phyloP scores from a whole-genome alignment of 2,329 filamentous ascomycete species.

The Penicillium hesseltinei region DNA sequence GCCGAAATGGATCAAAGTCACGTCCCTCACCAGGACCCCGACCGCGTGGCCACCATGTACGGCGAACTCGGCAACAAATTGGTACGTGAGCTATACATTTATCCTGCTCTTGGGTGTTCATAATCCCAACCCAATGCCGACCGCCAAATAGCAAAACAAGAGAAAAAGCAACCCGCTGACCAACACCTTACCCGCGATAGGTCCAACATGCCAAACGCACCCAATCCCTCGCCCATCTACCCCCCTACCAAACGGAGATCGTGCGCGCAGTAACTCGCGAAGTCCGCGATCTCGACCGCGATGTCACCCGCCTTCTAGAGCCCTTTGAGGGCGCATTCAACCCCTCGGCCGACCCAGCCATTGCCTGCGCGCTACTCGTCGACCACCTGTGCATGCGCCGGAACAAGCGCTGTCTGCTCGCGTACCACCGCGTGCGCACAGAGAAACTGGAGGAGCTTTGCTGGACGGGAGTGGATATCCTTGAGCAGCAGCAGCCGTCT shows the following conservation, averaged over 20 bases:
- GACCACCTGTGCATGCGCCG: slow-evolving; percentile 93
- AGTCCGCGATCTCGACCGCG: slow-evolving; percentile 87
- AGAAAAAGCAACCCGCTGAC: neutral
- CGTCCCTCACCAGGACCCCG: slow-evolving; percentile 19
- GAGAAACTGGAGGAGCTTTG: slow-evolving; percentile 92
- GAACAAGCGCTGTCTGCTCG: slow-evolving; percentile 92
- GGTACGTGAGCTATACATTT: slow-evolving; percentile 48
- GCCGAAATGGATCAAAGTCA: slow-evolving; percentile 22
- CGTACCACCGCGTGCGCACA: slow-evolving; percentile 85
- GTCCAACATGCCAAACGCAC: slow-evolving; percentile 95
- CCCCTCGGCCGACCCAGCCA: slow-evolving; percentile 75
- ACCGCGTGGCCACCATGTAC: slow-evolving; percentile 62
- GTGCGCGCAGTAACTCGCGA: slow-evolving; percentile 85
- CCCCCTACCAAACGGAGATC: slow-evolving; percentile 87
- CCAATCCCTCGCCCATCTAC: slow-evolving; percentile 79
- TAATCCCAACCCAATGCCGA: neutral
- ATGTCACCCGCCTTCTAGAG: slow-evolving; percentile 74
- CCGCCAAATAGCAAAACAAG: neutral
- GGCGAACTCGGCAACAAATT: slow-evolving; percentile 84
- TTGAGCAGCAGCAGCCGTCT: slow-evolving; percentile 63
- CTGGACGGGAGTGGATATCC: slow-evolving; percentile 83
- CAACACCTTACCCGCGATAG: slow-evolving; percentile 45
- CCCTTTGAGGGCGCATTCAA: slow-evolving; percentile 84
- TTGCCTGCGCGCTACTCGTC: slow-evolving; percentile 84
- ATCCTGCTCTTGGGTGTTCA: neutral